phyloP scores from a whole-genome alignment of 2,329 filamentous ascomycete genomes.

The Tolypocladium guangdongense region DNA sequence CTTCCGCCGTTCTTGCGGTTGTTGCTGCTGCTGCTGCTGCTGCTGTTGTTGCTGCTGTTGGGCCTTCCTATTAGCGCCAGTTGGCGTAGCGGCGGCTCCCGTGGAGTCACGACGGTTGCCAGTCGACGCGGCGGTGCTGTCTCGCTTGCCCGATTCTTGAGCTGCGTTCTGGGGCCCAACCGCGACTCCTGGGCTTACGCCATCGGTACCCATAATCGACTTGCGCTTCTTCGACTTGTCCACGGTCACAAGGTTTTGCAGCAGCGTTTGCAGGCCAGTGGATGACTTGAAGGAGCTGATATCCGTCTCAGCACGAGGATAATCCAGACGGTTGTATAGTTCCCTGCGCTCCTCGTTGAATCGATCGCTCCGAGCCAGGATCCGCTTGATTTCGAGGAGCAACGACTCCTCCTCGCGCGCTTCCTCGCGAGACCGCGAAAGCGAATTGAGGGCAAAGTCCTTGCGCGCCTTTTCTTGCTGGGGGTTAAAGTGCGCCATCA shows the following conservation, averaged over 20 bases:
- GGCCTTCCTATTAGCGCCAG: slow-evolving; percentile 38
- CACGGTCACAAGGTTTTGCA: slow-evolving; percentile 70
- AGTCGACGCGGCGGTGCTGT: slow-evolving; percentile 40
- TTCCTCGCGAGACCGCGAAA: slow-evolving; percentile 75
- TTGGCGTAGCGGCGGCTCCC: slow-evolving; percentile 21
- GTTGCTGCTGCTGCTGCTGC: slow-evolving; percentile 15
- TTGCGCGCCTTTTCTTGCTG: slow-evolving; percentile 71
- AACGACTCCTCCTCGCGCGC: slow-evolving; percentile 86
- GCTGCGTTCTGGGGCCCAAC: slow-evolving; percentile 26
- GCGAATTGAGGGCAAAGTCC: slow-evolving; percentile 67
- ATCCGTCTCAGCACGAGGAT: slow-evolving; percentile 59
- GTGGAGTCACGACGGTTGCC: slow-evolving; percentile 22
- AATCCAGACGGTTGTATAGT: slow-evolving; percentile 77
- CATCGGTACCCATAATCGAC: slow-evolving; percentile 52
- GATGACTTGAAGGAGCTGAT: slow-evolving; percentile 73
- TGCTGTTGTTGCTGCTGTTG: slow-evolving; percentile 18
- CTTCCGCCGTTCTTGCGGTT: slow-evolving; percentile 49
- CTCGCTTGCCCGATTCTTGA: slow-evolving; percentile 31
- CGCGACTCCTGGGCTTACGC: slow-evolving; percentile 31
- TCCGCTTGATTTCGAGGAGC: slow-evolving; percentile 82
- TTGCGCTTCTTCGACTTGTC: slow-evolving; percentile 88
- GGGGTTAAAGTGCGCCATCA: slow-evolving; percentile 78
- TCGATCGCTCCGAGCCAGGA: slow-evolving; percentile 73
- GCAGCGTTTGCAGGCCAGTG: slow-evolving; percentile 64
- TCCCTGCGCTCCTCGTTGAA: slow-evolving; percentile 84